Conservation (phyloP, 805 yeast species). For the Saccharomycopsis sp. region DNA sequence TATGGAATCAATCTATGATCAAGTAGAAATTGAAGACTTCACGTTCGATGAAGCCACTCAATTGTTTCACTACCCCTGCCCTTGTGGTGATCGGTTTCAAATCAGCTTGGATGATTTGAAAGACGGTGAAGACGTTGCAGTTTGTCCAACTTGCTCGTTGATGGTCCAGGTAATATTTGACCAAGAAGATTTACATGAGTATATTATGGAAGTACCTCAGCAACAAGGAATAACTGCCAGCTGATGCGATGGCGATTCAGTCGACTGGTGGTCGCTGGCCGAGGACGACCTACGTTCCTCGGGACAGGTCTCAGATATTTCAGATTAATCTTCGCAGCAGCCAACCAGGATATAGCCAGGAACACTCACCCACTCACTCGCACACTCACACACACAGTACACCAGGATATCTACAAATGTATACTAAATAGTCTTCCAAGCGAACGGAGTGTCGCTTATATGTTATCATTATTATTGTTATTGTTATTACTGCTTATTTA, state of each 20-base stretch:
- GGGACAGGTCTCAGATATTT: too few relatives aligned
- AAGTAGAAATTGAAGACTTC: constrained; percentile 96
- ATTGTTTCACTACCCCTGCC: constrained; percentile 90
- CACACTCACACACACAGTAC: too few relatives aligned
- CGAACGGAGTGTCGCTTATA: too few relatives aligned
- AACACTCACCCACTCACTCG: too few relatives aligned
- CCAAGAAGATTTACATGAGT: constrained; percentile 28
- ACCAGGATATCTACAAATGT: too few relatives aligned
- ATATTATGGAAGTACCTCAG: constrained; percentile 2
- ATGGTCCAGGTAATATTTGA: constrained; percentile 92
- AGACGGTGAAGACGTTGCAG: constrained; percentile 92
- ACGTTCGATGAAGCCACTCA: constrained; percentile 78
- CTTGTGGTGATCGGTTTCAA: constrained; percentile 94
- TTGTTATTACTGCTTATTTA: too few relatives aligned
- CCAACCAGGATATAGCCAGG: too few relatives aligned
- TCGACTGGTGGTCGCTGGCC: too few relatives aligned
- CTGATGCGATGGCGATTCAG: constrained; percentile 3
- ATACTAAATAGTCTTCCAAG: too few relatives aligned
- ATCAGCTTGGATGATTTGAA: constrained; percentile 74
- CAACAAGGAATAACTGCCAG: not conserved
- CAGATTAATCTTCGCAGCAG: too few relatives aligned
- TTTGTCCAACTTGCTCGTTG: constrained; percentile 92
- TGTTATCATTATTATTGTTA: too few relatives aligned
- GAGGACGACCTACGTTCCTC: too few relatives aligned
- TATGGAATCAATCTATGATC: constrained; percentile 75